Evolutionary conservation across 441 rosid species (phyloP).

Genomic region (Pelargonium myrrhifolium): DNA sequence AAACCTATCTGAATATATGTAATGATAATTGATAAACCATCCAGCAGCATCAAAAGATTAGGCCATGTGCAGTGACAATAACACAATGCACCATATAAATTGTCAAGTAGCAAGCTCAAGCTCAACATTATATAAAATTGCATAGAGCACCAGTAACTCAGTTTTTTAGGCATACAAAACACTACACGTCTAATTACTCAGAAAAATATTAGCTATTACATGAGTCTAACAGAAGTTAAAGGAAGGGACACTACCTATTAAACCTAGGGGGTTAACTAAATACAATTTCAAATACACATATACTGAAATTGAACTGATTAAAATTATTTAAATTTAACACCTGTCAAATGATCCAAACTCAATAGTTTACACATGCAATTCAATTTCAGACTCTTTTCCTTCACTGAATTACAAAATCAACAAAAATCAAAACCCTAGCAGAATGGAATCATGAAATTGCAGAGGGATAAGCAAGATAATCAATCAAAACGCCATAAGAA

Average conservation of each 20-base stretch:
- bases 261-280: neutral
- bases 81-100: neutral
- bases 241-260: neutral
- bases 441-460: neutral
- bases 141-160: neutral
- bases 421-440: neutral
- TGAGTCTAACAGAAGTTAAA: no score
- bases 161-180: neutral
- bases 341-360: neutral
- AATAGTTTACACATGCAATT: neutral
- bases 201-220: no score
- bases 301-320: no score
- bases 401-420: neutral
- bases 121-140: neutral
- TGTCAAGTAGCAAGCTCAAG: neutral
- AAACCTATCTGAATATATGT: conserved; percentile 19
- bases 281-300: neutral
- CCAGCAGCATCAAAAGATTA: neutral
- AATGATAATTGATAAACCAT: conserved; percentile 14
- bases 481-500: neutral
- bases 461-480: neutral
- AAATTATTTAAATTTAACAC: neutral
- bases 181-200: neutral
- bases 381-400: neutral
- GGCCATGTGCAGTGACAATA: neutral